Evolutionary conservation across 805 yeast species (phyloP), one percentile per base, ranked within the genome.

Genomic region (Myxozyma mucilagina): DNA sequence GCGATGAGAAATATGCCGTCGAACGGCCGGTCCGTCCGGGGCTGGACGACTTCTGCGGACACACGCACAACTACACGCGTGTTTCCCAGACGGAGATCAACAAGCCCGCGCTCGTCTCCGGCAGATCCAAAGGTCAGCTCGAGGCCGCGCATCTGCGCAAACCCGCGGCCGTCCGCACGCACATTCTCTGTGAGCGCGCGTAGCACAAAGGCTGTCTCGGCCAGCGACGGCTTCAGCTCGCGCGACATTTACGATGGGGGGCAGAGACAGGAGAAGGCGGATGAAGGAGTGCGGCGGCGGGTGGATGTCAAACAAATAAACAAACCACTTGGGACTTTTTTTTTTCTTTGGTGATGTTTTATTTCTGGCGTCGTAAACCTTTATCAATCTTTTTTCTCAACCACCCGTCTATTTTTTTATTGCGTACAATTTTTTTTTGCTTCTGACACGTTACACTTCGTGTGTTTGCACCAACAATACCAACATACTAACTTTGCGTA

Each of bases 11-110:
- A 91, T 3, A 88, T 70, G 1, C 99, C 99, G 74, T 94, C 99
- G 72, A 90, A 93, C 0, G 97, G 97, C 57, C 97, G 80, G 67
- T 92, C 96, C 53, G 90, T 96, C 65, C 81, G 87, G 0, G 99
- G 99, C 60, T 83, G 82, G 3, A 83, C 80, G 13, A 94, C 85
- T 55, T 84, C 86, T 10, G 96, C 87, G 16, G 91, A 84, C 4
- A 93, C 85, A 58, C 89, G 79, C 3, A 84, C 90, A 1, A 86
- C 80, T 10, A 89, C 82, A 67, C 83, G 36, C 4, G 98, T 92
- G 42, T 82, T 78, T 0, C 98, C 98, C 72, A 91, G 79, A 14
- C 75, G 76, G 2, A 93, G 86, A 67, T 89, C 90, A 4, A 87
- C 96, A 68, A 84, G 87, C 11, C 97, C 98, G 69, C 82, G 87